phyloP scores from a whole-genome alignment of 83 land plant species.

The Thuja plicata region DNA sequence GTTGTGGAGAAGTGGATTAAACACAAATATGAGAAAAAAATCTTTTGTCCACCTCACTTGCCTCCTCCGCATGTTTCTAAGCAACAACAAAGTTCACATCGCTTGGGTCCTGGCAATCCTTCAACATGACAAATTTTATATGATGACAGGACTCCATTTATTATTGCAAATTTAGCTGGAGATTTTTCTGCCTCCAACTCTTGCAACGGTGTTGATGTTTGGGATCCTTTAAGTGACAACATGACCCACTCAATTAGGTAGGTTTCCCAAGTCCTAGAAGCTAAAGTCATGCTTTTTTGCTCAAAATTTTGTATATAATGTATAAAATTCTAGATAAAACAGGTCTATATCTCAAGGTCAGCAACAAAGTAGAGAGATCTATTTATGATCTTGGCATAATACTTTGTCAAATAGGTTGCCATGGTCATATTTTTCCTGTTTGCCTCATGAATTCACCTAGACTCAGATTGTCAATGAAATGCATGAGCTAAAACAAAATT shows the following conservation, averaged over 20 bases:
- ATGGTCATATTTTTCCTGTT: not conserved
- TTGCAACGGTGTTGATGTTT: not conserved
- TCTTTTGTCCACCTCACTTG: conserved; percentile 24
- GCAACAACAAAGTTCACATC: not conserved
- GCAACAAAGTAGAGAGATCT: not conserved
- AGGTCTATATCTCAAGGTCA: not conserved
- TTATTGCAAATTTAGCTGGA: not conserved
- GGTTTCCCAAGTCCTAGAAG: not conserved
- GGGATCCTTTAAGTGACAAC: not conserved
- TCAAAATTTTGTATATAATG: not conserved
- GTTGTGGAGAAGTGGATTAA: too few relatives aligned
- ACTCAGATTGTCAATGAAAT: not conserved
- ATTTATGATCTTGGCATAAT: not conserved
- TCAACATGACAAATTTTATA: not conserved
- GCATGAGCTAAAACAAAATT: not conserved
- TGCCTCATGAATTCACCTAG: not conserved
- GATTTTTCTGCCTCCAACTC: not conserved
- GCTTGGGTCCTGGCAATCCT: not conserved
- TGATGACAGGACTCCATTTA: conserved; percentile 11
- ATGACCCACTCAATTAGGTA: conserved; percentile 1
- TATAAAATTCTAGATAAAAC: not conserved
- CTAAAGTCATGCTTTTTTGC: not conserved
- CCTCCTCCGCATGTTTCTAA: conserved; percentile 14
- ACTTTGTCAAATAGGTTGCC: not conserved
- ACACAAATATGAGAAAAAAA: not conserved